phyloP scores from a whole-genome alignment of 805 yeast species.

The Saccharomyces kudriavzevii region DNA sequence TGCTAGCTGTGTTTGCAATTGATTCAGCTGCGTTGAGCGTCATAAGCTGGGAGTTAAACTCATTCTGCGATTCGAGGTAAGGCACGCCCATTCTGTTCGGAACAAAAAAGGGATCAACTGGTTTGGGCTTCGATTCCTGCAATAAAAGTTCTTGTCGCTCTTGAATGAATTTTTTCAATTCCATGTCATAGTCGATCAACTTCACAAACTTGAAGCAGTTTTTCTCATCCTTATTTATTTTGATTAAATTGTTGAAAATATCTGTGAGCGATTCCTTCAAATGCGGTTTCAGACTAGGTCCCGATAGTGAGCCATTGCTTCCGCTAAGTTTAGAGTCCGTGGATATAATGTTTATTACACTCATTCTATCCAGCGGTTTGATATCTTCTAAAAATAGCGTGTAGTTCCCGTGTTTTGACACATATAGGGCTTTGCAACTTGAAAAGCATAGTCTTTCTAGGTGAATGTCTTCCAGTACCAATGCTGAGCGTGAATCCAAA shows the following conservation, averaged over 20 bases:
- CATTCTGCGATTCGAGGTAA: conserved; percentile 7
- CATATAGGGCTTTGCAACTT: conserved; percentile 12
- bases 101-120: neutral
- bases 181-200: conserved; percentile 8
- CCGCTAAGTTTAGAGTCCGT: neutral
- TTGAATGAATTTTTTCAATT: conserved; percentile 10
- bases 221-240: conserved; percentile 8
- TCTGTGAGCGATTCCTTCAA: neutral
- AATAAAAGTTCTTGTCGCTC: conserved; percentile 1
- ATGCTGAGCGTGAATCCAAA: conserved; percentile 3
- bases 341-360: conserved; percentile 2
- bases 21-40: neutral
- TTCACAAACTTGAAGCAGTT: conserved; percentile 17
- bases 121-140: neutral
- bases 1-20: neutral
- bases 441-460: conserved; percentile 15
- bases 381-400: conserved; percentile 10
- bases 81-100: neutral
- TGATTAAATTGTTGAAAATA: conserved; percentile 16
- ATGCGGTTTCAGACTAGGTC: neutral
- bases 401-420: conserved; percentile 2
- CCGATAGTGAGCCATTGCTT: neutral
- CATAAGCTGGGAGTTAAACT: conserved; percentile 11
- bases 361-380: conserved; percentile 8
- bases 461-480: conserved; percentile 13